Percentiles rank a stretch among this genome's conserved stretches.
Conservation (phyloP, 495 filamentous ascomycete genomes). For the Podospora sp. region DNA sequence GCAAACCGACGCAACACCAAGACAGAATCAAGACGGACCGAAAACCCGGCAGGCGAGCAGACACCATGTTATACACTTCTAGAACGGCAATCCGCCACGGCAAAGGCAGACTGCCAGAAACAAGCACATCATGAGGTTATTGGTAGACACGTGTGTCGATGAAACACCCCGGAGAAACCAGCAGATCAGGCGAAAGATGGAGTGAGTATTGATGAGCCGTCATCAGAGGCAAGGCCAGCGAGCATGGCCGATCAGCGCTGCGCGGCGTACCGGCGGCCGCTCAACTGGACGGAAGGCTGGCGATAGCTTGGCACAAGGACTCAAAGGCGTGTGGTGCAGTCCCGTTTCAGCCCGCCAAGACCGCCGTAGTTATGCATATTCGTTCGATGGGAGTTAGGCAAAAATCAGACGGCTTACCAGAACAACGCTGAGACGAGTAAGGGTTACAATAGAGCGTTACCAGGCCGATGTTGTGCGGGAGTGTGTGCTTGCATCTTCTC, state of each 20-base stretch:
- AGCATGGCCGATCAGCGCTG: conserved; percentile 6
- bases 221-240: neutral
- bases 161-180: conserved; percentile 14
- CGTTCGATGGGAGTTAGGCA: conserved; percentile 4
- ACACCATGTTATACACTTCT: conserved; percentile 20
- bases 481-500: conserved; percentile 6
- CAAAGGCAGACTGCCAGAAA: neutral
- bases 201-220: neutral
- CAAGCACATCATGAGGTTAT: neutral
- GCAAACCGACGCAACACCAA: conserved; percentile 4
- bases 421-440: neutral
- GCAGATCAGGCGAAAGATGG: conserved; percentile 10
- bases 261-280: neutral
- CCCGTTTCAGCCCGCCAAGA: conserved; percentile 30
- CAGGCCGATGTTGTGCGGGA: neutral
- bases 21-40: neutral
- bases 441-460: neutral
- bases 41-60: neutral
- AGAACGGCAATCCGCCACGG: neutral
- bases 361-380: conserved; percentile 19
- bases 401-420: neutral
- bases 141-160: conserved; percentile 14
- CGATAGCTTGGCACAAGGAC: conserved; percentile 6
- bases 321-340: conserved; percentile 9
- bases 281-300: neutral